A percentile compares a stretch with the other conserved stretches of the same genome.
Evolutionary conservation across 495 filamentous ascomycete genomes (phyloP).

Genomic region (Choiromyces venosus): DNA sequence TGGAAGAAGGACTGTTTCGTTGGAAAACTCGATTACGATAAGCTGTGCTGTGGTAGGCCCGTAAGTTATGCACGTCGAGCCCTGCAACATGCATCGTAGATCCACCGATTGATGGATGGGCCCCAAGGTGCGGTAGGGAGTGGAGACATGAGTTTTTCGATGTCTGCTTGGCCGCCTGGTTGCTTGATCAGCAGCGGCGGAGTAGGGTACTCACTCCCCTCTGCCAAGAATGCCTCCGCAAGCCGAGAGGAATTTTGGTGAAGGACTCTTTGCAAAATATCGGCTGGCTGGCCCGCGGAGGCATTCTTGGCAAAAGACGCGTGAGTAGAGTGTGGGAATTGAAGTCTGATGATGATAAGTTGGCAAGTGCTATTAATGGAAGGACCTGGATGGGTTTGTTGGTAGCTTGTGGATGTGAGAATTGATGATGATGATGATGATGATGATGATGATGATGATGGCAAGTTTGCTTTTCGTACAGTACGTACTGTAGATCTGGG

Average conservation of each 20-base stretch:
- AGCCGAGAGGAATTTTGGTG: not conserved
- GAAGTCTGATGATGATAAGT: too few species aligned
- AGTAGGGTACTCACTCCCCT: too few species aligned
- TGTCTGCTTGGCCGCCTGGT: too few species aligned
- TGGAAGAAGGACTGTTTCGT: not conserved
- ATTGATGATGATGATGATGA: constrained; percentile 1
- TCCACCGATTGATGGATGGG: not conserved
- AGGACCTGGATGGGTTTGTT: not conserved
- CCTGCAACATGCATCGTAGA: not conserved
- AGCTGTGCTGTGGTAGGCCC: not conserved
- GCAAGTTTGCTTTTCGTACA: too few species aligned
- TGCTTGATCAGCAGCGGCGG: too few species aligned
- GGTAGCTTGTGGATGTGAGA: constrained; percentile 10
- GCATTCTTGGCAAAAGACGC: too few species aligned
- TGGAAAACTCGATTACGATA: not conserved
- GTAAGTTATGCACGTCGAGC: not conserved
- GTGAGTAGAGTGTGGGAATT: too few species aligned
- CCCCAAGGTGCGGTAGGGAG: too few species aligned
- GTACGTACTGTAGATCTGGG: too few species aligned
- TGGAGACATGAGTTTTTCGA: too few species aligned
- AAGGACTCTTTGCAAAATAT: not conserved
- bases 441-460: constrained; percentile 12
- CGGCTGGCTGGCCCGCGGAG: constrained; percentile 4
- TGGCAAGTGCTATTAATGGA: constrained; percentile 15
- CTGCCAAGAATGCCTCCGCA: too few species aligned